These are phyloP conservation scores for Malus hybrid DNA, from an alignment of 331 rosid species.

Conservation along the genomic window DNA sequence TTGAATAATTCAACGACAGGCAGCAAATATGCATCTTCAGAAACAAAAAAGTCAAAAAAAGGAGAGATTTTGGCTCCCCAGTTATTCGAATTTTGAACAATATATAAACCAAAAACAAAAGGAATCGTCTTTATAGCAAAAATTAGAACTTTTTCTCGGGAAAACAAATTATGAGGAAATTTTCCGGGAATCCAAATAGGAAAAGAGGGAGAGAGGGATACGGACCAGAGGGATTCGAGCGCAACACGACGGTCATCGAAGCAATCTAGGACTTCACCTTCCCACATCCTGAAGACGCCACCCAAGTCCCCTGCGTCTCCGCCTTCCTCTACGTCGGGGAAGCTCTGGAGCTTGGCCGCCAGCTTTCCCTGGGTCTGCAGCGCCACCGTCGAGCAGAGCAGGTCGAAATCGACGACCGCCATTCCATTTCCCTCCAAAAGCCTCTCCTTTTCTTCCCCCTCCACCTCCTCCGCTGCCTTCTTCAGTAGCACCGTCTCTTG, in stretches of 20 bases:
- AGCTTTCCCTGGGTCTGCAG: slow-evolving; percentile 76
- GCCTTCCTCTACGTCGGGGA: slow-evolving; percentile 11
- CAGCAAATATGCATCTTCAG: neutral
- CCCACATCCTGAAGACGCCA: slow-evolving; percentile 99
- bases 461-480: slow-evolving; percentile 14
- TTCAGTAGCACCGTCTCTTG: slow-evolving; percentile 33
- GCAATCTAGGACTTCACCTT: slow-evolving; percentile 85
- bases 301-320: slow-evolving; percentile 35
- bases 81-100: too few species aligned
- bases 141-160: neutral
- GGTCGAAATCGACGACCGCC: slow-evolving; percentile 71
- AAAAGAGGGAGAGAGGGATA: neutral
- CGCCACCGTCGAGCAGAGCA: slow-evolving; percentile 94
- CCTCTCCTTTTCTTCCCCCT: slow-evolving; percentile 46
- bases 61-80: too few species aligned
- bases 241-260: slow-evolving; percentile 75
- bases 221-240: slow-evolving; percentile 70
- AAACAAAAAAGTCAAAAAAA: neutral
- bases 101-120: neutral
- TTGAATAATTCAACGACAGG: neutral
- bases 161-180: neutral
- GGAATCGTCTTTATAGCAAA: neutral
- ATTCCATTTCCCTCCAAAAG: slow-evolving; percentile 46
- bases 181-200: neutral
- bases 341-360: slow-evolving; percentile 48